Percentiles rank a stretch among this genome's conserved stretches.
phyloP scores from a whole-genome alignment of 306 rosid species.

The Hippophae tibetana region DNA sequence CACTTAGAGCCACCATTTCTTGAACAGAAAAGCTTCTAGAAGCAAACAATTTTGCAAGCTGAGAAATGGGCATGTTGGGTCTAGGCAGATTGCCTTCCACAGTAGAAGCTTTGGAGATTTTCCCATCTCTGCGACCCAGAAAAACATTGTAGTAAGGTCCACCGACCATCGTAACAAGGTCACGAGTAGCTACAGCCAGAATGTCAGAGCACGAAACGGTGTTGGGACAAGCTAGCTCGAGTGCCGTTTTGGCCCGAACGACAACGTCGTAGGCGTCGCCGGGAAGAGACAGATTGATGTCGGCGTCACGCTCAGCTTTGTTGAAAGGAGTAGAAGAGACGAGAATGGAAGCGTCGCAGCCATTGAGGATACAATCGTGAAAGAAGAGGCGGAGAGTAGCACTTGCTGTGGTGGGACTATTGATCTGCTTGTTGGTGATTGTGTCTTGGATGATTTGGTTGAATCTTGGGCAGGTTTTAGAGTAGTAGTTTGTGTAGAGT shows the following conservation, averaged over 20 bases:
- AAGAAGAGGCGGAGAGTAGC: slow-evolving; percentile 35
- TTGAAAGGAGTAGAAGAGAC: slow-evolving; percentile 37
- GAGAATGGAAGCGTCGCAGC: slow-evolving; percentile 36
- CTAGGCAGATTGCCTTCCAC: slow-evolving; percentile 41
- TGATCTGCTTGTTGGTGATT: slow-evolving; percentile 39
- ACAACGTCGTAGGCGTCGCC: slow-evolving; percentile 40
- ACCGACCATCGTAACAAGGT: slow-evolving; percentile 40
- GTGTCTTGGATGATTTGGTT: slow-evolving; percentile 28
- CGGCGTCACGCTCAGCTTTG: slow-evolving; percentile 44
- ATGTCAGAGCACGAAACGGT: slow-evolving; percentile 45
- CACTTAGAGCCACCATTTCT: slow-evolving; percentile 66
- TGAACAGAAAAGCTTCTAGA: slow-evolving; percentile 50
- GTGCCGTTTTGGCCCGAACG: slow-evolving; percentile 38
- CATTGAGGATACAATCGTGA: slow-evolving; percentile 38
- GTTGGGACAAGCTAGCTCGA: slow-evolving; percentile 40
- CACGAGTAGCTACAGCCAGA: slow-evolving; percentile 36
- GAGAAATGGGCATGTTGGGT: slow-evolving; percentile 45
- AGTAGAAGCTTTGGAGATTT: slow-evolving; percentile 29
- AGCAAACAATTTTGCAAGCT: slow-evolving; percentile 36
- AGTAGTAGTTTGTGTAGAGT: slow-evolving; percentile 22
- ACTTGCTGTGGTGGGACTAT: slow-evolving; percentile 37
- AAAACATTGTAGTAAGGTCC: slow-evolving; percentile 32
- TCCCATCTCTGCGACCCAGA: slow-evolving; percentile 30
- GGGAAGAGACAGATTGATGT: slow-evolving; percentile 44
- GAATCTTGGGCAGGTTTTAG: slow-evolving; percentile 27